These are phyloP conservation scores for Bremia lactucae DNA, from an alignment of 352 stramenopile species.

Conservation along the genomic window DNA sequence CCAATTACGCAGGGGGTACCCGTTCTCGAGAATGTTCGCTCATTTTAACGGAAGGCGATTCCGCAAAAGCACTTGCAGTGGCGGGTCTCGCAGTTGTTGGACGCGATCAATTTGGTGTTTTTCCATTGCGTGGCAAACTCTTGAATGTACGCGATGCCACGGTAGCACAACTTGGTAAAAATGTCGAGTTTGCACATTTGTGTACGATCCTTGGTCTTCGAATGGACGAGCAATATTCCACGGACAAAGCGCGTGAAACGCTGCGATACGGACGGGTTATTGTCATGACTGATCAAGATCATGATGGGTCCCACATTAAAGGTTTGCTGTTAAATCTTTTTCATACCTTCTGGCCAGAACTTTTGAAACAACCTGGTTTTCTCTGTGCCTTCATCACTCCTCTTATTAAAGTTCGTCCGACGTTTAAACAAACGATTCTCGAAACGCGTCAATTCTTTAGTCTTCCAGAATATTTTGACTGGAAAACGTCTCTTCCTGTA, in stretches of 20 bases:
- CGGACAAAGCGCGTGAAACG: conserved; percentile 77
- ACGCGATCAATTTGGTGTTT: conserved; percentile 97
- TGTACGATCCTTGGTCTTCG: conserved; percentile 97
- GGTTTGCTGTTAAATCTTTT: conserved; percentile 98
- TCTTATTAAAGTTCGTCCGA: conserved; percentile 94
- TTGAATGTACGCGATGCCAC: conserved; percentile 86
- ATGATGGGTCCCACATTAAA: conserved; percentile 99
- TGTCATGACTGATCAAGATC: conserved; percentile 99
- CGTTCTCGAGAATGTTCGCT: conserved; percentile 90
- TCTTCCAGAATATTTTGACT: conserved; percentile 93
- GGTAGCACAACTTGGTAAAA: conserved; percentile 83
- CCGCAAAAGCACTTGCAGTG: conserved; percentile 98
- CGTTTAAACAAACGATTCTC: conserved; percentile 33
- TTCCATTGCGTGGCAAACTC: conserved; percentile 95
- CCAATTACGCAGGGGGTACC: conserved; percentile 91
- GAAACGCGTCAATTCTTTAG: conserved; percentile 92
- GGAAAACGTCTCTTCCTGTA: conserved; percentile 66
- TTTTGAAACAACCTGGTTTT: conserved; percentile 92
- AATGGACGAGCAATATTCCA: conserved; percentile 91
- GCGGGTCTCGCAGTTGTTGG: conserved; percentile 96
- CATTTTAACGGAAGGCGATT: conserved; percentile 99
- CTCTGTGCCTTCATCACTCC: conserved; percentile 99
- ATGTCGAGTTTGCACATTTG: conserved; percentile 92
- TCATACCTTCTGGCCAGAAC: conserved; percentile 96
- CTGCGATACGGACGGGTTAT: conserved; percentile 98